Conservation (phyloP, 306 rosid genomes). For the Cucurbita maxima region DNA sequence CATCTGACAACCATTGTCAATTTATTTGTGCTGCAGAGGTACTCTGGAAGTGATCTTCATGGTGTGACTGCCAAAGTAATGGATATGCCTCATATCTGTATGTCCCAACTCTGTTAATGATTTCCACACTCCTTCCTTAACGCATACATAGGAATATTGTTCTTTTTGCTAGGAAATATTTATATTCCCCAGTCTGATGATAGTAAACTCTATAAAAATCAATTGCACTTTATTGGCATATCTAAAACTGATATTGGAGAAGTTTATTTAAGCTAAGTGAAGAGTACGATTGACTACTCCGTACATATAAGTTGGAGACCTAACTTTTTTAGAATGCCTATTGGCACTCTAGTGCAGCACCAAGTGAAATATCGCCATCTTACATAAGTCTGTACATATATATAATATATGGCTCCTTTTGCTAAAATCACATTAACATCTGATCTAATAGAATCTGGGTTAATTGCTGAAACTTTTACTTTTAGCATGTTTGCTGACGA, state of each 20-base stretch:
- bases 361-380: background rate
- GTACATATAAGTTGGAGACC: background rate
- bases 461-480: background rate
- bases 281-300: background rate
- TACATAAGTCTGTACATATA: background rate
- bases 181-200: background rate
- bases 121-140: background rate
- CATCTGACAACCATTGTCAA: background rate
- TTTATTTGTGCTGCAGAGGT: constrained; percentile 42
- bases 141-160: background rate
- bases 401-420: background rate
- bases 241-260: background rate
- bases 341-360: background rate
- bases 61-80: constrained; percentile 92
- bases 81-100: constrained; percentile 97
- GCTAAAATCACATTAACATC: background rate
- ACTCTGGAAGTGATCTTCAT: constrained; percentile 76
- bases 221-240: background rate
- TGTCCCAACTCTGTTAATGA: constrained; percentile 6
- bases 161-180: background rate
- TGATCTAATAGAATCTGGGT: background rate
- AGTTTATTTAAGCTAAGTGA: background rate
- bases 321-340: background rate
- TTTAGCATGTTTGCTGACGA: background rate
- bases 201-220: background rate